Evolutionary conservation across 306 rosid genomes (phyloP).

Genomic region (Vigna hirtella): DNA sequence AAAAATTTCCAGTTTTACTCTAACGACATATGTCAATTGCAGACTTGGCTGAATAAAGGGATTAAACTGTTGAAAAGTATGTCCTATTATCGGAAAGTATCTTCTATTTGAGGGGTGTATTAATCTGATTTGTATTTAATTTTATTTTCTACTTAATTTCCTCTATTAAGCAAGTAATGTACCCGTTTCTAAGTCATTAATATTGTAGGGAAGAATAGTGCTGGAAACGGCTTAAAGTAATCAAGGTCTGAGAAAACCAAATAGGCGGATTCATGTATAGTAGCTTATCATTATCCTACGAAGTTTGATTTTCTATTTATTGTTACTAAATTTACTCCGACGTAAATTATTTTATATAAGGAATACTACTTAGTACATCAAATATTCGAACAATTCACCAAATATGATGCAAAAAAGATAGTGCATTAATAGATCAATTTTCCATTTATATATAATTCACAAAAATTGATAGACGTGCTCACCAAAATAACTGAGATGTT

Average conservation of each 20-base stretch:
- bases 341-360: neutral
- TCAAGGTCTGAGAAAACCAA: neutral
- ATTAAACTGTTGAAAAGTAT: neutral
- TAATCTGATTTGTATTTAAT: neutral
- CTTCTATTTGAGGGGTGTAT: neutral
- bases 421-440: neutral
- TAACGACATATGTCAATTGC: constrained; percentile 25
- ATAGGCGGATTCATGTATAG: neutral
- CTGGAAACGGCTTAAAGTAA: neutral
- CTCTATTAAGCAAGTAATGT: too few relatives aligned
- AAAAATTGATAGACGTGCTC: constrained; percentile 38
- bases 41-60: neutral
- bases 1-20: constrained; percentile 14
- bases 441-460: constrained; percentile 11
- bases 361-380: neutral
- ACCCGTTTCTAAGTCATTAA: neutral
- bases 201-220: neutral
- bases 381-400: neutral
- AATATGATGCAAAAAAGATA: constrained; percentile 12
- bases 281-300: neutral
- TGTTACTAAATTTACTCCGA: neutral
- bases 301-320: neutral
- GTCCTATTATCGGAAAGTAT: neutral
- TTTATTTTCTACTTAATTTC: neutral
- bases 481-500: constrained; percentile 84